Base-by-base conservation (phyloP, 2,329 filamentous ascomycete species). In the Emericellopsis atlantica region DNA sequence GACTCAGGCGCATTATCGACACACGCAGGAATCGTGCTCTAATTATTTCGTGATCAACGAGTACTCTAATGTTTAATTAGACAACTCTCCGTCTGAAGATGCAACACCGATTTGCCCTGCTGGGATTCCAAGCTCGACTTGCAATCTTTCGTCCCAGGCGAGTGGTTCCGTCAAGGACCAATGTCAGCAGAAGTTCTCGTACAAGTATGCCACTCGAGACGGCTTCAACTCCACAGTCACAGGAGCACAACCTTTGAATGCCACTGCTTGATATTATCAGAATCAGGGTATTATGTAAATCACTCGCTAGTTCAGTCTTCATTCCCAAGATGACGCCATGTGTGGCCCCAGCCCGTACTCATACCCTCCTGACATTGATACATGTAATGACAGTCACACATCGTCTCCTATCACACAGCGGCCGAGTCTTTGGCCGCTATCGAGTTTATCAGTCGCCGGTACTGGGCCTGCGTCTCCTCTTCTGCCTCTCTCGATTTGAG, bases 381-480 rank as follows among this genome's bases (percentile, higher is more conserved):
- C 18, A 21, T 21, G 18, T 21, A 21, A 21, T 21, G 18, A 21
- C 5, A 21, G 18, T 21, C 31, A 32, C 31, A 32, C 31, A 32
- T 6, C 31, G 11, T 4, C 31, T 6, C 31, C 31, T 21, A 21
- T 37, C 21, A 24, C 9, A 35, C 9, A 40, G 22, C 33, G 10
- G 40, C 9, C 14, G 40, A 21, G 21, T 44, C 44, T 24, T 41
- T 46, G 18, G 44, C 44, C 5, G 44, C 32, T 14, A 46, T 42
- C 5, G 44, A 41, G 12, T 41, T 32, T 11, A 46, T 46, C 8
- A 46, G 42, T 3, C 40, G 37, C 31, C 39, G 35, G 26, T 46
- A 46, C 22, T 40, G 43, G 9, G 32, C 32, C 24, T 44, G 40
- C 16, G 40, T 38, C 23, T 46, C 40, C 16, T 46, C 42, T 21